These are phyloP conservation scores for Naganishia albida DNA, from an alignment of 1,284 basidiomycete genomes.

Conservation along the genomic window DNA sequence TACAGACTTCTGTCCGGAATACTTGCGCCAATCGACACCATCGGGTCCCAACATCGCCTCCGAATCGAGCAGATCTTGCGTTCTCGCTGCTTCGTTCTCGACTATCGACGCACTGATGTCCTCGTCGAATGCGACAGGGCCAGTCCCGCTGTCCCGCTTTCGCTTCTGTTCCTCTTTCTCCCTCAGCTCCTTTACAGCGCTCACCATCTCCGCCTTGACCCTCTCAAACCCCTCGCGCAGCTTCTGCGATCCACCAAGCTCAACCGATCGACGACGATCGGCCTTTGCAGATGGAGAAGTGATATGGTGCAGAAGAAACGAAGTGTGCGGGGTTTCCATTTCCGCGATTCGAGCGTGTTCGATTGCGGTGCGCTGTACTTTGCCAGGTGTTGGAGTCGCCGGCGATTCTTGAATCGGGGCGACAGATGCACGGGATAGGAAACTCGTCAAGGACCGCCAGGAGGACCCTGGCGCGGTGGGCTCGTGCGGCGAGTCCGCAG, in stretches of 20 bases:
- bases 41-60: slow-evolving; percentile 7
- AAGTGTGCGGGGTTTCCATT: slow-evolving; percentile 37
- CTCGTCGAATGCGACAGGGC: slow-evolving; percentile 47
- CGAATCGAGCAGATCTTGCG: slow-evolving; percentile 9
- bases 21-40: slow-evolving; percentile 71
- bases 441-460: slow-evolving; percentile 18
- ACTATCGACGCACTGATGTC: neutral
- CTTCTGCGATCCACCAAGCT: slow-evolving; percentile 39
- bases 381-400: slow-evolving; percentile 1
- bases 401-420: slow-evolving; percentile 12
- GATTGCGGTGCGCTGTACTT: neutral
- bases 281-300: slow-evolving; percentile 42
- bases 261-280: slow-evolving; percentile 45
- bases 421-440: neutral
- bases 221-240: slow-evolving; percentile 50
- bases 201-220: slow-evolving; percentile 51
- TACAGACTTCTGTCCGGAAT: neutral
- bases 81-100: slow-evolving; percentile 57
- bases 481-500: neutral
- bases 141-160: slow-evolving; percentile 45
- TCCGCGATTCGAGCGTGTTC: neutral
- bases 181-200: slow-evolving; percentile 56
- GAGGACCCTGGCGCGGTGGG: neutral
- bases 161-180: slow-evolving; percentile 61
- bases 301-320: slow-evolving; percentile 32